Base-by-base conservation (phyloP, 2,329 filamentous ascomycete species). In the Aureobasidium melanogenum region DNA sequence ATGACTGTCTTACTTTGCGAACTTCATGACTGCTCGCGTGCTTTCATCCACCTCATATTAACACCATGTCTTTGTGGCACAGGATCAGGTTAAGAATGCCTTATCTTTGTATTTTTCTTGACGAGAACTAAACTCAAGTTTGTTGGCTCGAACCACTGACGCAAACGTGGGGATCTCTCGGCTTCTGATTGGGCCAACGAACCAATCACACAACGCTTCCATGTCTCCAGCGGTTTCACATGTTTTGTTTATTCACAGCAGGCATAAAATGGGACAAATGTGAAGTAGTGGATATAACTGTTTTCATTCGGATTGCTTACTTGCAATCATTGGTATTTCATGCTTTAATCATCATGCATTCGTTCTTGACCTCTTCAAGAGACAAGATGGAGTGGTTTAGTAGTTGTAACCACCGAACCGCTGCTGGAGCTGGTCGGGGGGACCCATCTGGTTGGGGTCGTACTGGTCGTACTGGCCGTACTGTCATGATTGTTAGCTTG, bases 371-470 rank as follows among this genome's bases (percentile, higher is more conserved):
- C 24, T 41, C 36, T 14, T 41, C 48, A 36, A 38, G 56, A 50
- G 24, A 17, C 34, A 26, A 41, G 34, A 46, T 50, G 32, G 56
- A 30, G 15, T 50, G 30, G 32, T 50, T 36, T 59, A 59, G 48
- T 52, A 51, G 50, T 52, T 52, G 48, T 52, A 58, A 54, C 61
- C 66, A 44, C 64, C 67, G 62, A 72, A 73, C 48, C 70, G 63
- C 44, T 73, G 64, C 59, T 69, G 66, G 56, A 75, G 60, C 55
- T 70, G 65, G 30, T 65, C 50, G 17, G 66, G 75, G 17, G 72
- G 72, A 22, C 65, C 67, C 55, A 75, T 72, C 66, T 76, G 70
- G 67, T 76, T 73, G 17, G 77, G 77, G 64, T 79, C 71, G 66
- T 79, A 80, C 69, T 78, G 71, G 63, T 78, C 75, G 24, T 76